Percentiles rank a stretch among this genome's conserved stretches.
Conservation (phyloP, 2,329 filamentous ascomycete genomes). For the Mycosphaerella arachidis region DNA sequence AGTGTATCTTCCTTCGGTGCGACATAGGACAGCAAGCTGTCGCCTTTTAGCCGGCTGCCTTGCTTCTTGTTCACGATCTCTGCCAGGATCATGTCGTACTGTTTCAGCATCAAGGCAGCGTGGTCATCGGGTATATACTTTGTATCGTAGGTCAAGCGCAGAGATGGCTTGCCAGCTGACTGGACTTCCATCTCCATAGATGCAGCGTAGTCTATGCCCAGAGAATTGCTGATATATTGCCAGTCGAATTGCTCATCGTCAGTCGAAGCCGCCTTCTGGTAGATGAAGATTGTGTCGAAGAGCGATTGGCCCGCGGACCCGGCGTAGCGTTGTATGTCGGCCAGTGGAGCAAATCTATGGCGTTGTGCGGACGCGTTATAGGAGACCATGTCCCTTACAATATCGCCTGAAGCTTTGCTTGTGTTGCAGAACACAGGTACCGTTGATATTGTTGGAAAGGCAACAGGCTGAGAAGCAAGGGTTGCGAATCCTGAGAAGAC, state of each 20-base stretch:
- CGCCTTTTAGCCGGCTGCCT: background rate
- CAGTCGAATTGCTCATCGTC: constrained; percentile 45
- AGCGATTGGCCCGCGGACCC: constrained; percentile 60
- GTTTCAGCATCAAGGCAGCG: constrained; percentile 60
- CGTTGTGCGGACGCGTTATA: constrained; percentile 62
- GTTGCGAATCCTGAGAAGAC: constrained; percentile 71
- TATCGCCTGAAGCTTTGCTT: constrained; percentile 48
- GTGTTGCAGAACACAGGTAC: constrained; percentile 65
- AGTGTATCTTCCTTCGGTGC: constrained; percentile 58
- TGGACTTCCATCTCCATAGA: constrained; percentile 73
- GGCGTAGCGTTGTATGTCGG: constrained; percentile 67
- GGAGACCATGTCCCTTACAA: constrained; percentile 61
- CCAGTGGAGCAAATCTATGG: constrained; percentile 67
- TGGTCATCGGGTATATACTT: constrained; percentile 65
- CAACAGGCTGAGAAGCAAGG: constrained; percentile 54
- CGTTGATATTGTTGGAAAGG: constrained; percentile 79
- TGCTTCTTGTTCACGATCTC: constrained; percentile 47
- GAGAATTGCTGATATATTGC: constrained; percentile 60
- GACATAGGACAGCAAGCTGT: constrained; percentile 51
- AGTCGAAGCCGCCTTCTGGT: constrained; percentile 55
- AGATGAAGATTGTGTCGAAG: constrained; percentile 83
- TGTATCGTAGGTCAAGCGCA: constrained; percentile 63
- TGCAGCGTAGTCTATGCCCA: constrained; percentile 69
- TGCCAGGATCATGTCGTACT: constrained; percentile 65
- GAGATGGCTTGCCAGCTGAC: constrained; percentile 44